Evolutionary conservation across 2,329 filamentous ascomycete genomes (phyloP).

Genomic region (Periconia sp.): DNA sequence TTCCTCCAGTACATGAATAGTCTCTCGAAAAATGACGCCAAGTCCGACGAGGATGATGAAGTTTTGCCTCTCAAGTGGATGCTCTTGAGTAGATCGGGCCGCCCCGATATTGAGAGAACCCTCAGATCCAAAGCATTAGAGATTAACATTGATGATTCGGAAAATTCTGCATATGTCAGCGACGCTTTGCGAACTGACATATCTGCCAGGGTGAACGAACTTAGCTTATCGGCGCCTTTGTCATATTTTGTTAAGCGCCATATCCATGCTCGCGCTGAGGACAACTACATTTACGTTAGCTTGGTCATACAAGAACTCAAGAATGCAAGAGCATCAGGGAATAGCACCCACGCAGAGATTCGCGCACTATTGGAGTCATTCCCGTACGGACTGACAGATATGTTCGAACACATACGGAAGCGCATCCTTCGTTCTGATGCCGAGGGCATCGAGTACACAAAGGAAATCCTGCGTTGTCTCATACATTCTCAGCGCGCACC

Average conservation of each 20-base stretch:
- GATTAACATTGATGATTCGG: conserved; percentile 25
- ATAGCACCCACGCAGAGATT: conserved; percentile 19
- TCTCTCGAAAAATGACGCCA: background rate
- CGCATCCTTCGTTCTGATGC: conserved; percentile 19
- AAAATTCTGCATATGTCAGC: conserved; percentile 21
- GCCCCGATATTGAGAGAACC: conserved; percentile 24
- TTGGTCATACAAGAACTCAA: conserved; percentile 30
- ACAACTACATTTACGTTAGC: conserved; percentile 29
- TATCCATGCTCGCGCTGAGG: conserved; percentile 25
- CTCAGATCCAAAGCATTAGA: conserved; percentile 18
- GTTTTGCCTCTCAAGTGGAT: conserved; percentile 22
- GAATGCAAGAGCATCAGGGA: conserved; percentile 19
- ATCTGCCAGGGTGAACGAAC: conserved; percentile 20
- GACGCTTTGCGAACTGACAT: conserved; percentile 23
- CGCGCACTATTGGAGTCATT: conserved; percentile 27
- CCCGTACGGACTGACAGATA: conserved; percentile 28
- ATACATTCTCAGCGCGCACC: conserved; percentile 24
- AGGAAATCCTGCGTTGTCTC: conserved; percentile 28
- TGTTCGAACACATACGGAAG: conserved; percentile 30
- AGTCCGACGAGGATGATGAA: conserved; percentile 5
- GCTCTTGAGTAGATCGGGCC: conserved; percentile 23
- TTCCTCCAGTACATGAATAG: conserved; percentile 20
- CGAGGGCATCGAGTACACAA: conserved; percentile 28
- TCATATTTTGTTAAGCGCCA: conserved; percentile 31
- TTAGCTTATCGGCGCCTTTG: conserved; percentile 19